phyloP scores from a whole-genome alignment of 192 early-diverging fungal genomes.

The Mortierella hygrophila region DNA sequence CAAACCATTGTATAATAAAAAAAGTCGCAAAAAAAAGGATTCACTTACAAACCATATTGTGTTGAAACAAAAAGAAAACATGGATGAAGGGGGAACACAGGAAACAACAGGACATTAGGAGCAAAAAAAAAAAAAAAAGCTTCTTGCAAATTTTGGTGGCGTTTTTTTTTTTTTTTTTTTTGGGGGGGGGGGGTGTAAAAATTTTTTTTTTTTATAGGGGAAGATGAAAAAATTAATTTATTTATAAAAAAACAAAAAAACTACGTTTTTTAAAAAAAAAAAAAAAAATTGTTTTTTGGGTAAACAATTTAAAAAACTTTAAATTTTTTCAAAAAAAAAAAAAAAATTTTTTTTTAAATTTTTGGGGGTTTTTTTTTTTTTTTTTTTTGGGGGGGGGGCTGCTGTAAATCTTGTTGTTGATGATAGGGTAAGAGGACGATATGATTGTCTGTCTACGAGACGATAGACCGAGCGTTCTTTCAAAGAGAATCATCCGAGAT shows the following conservation, averaged over 20 bases:
- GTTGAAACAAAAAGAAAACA: background rate
- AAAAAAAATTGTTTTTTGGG: too few relatives aligned
- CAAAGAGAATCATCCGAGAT: constrained; percentile 56
- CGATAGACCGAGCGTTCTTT: background rate
- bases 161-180: background rate
- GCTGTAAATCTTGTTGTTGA: too few relatives aligned
- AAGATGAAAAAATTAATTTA: too few relatives aligned
- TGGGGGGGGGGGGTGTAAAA: too few relatives aligned
- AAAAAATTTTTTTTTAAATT: background rate
- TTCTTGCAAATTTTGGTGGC: background rate
- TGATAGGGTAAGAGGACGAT: background rate
- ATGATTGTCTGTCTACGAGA: background rate
- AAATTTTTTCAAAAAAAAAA: background rate
- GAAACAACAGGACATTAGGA: background rate
- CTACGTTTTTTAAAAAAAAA: too few relatives aligned
- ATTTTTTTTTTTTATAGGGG: too few relatives aligned
- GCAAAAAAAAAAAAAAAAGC: background rate
- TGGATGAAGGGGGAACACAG: background rate
- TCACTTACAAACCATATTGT: too few relatives aligned
- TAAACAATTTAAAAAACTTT: too few relatives aligned
- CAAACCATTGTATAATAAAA: background rate
- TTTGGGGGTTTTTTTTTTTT: background rate
- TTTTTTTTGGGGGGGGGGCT: background rate
- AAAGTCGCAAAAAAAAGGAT: constrained; percentile 3
- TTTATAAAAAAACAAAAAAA: too few relatives aligned